A percentile compares a stretch with the other conserved stretches of the same genome.
Conservation (phyloP, 495 filamentous ascomycete species). For the Daldinia loculata region DNA sequence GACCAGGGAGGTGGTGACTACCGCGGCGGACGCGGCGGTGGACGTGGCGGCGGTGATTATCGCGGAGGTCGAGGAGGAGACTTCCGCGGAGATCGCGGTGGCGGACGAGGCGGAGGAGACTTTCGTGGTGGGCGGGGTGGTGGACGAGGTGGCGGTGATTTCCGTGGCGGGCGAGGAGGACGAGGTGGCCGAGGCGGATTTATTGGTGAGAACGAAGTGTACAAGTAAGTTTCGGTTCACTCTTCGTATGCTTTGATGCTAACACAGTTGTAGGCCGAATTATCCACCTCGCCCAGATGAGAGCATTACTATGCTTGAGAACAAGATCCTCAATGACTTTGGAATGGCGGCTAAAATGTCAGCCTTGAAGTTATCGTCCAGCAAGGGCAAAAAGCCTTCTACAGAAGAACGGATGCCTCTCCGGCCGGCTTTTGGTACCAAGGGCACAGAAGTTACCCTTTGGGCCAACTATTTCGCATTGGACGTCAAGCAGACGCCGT, state of each 20-base stretch:
- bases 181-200: conserved; percentile 33
- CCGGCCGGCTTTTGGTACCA: conserved; percentile 68
- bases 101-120: conserved; percentile 20
- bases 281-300: conserved; percentile 41
- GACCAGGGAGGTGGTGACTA: conserved; percentile 9
- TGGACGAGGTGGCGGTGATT: conserved; percentile 31
- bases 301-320: conserved; percentile 47
- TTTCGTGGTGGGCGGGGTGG: conserved; percentile 19
- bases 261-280: conserved; percentile 14
- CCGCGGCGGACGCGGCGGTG: conserved; percentile 13
- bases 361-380: conserved; percentile 37
- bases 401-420: conserved; percentile 45
- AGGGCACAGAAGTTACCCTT: conserved; percentile 59
- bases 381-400: conserved; percentile 21
- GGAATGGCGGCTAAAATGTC: conserved; percentile 40
- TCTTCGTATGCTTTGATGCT: conserved; percentile 4
- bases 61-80: conserved; percentile 40
- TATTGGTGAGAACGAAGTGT: conserved; percentile 36
- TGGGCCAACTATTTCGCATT: conserved; percentile 74
- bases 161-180: conserved; percentile 31
- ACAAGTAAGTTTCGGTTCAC: conserved; percentile 42
- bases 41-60: conserved; percentile 30
- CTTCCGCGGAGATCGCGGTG: conserved; percentile 34
- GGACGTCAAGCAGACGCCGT: conserved; percentile 44
- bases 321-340: conserved; percentile 42